Evolutionary conservation across 2,329 filamentous ascomycete genomes (phyloP), one percentile per base, ranked within the genome.

Genomic region (Fusarium nurragi): DNA sequence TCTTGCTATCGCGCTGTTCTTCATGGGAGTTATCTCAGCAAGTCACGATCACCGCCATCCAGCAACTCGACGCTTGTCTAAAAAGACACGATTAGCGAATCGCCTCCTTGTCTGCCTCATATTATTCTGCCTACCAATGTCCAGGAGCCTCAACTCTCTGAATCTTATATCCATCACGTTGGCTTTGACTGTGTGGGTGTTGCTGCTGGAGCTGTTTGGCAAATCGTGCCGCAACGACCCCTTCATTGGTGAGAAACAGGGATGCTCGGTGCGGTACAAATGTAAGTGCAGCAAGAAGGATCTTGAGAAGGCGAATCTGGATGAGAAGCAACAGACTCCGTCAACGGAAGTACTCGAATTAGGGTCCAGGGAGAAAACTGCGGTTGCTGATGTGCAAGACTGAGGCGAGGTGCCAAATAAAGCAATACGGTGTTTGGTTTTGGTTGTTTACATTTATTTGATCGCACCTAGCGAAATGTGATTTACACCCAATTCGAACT

Each of bases 11-110:
- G 80, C 85, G 1, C 75, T 89, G 6, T 70, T 82, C 12, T 81
- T 77, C 66, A 88, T 88, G 82, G 77, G 75, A 10, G 63, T 84
- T 49, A 88, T 89, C 45, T 81, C 84, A 2, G 69, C 82, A 18
- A 79, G 79, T 13, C 87, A 90, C 69, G 76, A 81, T 34, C 87
- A 89, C 75, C 85, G 84, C 63, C 77, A 80, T 22, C 77, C 83
- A 16, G 74, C 79, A 4, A 78, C 78, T 7, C 78, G 81, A 25
- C 83, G 85, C 4, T 73, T 85, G 59, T 76, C 76, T 49, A 86
- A 86, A 71, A 73, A 74, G 32, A 77, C 76, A n/a, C 81, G 88
- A 1, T 74, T 89, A 7, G 65, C 76, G 10, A 81, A 86, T 63
- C 82, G 88, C 1, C 72, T 81, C 5, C 71, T 73, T 7, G 79